Evolutionary conservation across 2,329 filamentous ascomycete species (phyloP).

Genomic region (Alternaria sp.): DNA sequence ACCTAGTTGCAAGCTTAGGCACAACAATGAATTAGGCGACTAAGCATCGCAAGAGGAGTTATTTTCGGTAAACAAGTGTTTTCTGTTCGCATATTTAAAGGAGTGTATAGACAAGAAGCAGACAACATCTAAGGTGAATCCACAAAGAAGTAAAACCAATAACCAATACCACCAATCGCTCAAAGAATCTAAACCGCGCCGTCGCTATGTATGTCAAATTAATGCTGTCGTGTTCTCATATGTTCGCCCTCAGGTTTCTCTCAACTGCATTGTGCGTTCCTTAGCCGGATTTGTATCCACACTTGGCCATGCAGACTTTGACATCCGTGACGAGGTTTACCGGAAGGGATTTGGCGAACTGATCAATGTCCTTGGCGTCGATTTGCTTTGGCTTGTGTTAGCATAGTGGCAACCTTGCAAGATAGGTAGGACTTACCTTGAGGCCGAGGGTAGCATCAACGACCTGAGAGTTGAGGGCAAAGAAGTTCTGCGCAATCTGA

Average conservation of each 20-base stretch:
- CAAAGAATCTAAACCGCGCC: slow-evolving; percentile 21
- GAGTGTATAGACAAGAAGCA: slow-evolving; percentile 7
- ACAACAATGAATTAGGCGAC: neutral
- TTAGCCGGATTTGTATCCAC: slow-evolving; percentile 28
- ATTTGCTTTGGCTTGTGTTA: neutral
- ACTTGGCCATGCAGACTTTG: slow-evolving; percentile 63
- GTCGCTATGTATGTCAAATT: slow-evolving; percentile 25
- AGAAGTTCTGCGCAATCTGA: slow-evolving; percentile 57
- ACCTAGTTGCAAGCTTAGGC: neutral
- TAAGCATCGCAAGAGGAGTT: neutral
- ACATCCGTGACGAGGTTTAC: slow-evolving; percentile 62
- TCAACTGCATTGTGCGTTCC: neutral
- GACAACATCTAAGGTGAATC: slow-evolving; percentile 18
- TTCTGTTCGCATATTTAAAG: slow-evolving; percentile 7
- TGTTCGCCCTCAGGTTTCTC: neutral
- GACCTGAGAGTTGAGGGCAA: slow-evolving; percentile 49
- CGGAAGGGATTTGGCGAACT: slow-evolving; percentile 53
- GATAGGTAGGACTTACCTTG: too few species aligned
- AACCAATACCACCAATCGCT: slow-evolving; percentile 14
- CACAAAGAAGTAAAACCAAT: slow-evolving; percentile 17
- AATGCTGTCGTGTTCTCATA: slow-evolving; percentile 2
- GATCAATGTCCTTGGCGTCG: slow-evolving; percentile 48
- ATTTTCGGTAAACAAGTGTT: slow-evolving; percentile 1
- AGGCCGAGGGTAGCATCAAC: slow-evolving; percentile 43
- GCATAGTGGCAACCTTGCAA: neutral